phyloP scores from a whole-genome alignment of 164 flowering plant species.

The Pachysandra terminalis region DNA sequence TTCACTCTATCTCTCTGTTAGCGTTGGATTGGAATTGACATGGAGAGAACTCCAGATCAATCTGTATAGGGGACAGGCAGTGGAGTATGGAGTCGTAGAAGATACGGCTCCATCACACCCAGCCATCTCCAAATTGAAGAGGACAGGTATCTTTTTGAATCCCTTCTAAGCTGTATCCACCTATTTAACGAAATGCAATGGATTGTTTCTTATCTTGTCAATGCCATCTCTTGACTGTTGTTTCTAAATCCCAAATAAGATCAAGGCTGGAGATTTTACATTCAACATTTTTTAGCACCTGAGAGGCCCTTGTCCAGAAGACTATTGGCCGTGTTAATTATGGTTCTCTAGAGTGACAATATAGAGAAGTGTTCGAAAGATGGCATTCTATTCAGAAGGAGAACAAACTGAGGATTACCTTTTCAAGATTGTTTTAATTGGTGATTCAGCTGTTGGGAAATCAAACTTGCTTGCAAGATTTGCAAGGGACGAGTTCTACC shows the following conservation, averaged over 20 bases:
- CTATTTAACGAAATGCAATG: background rate
- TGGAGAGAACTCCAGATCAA: background rate
- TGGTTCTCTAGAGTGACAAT: background rate
- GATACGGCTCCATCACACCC: background rate
- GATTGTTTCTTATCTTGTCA: background rate
- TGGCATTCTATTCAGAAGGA: constrained; percentile 12
- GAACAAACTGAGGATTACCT: constrained; percentile 35
- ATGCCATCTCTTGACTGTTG: background rate
- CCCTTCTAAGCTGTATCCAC: background rate
- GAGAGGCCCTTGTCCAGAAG: background rate
- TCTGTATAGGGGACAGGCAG: background rate
- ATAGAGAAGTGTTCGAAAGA: background rate
- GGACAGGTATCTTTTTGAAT: background rate
- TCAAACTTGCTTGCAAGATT: constrained; percentile 37
- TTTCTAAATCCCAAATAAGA: background rate
- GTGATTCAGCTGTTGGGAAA: constrained; percentile 39
- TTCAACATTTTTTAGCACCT: background rate
- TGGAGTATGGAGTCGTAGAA: background rate
- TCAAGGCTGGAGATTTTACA: background rate
- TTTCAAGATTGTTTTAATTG: constrained; percentile 39
- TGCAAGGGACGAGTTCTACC: constrained; percentile 37
- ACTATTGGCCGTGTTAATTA: background rate
- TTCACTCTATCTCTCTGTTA: background rate
- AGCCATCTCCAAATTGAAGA: background rate
- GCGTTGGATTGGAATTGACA: background rate